Percentiles rank a stretch among this genome's conserved stretches.
Conservation (phyloP, 2,329 filamentous ascomycete species). For the Lasiodiplodia citricola region DNA sequence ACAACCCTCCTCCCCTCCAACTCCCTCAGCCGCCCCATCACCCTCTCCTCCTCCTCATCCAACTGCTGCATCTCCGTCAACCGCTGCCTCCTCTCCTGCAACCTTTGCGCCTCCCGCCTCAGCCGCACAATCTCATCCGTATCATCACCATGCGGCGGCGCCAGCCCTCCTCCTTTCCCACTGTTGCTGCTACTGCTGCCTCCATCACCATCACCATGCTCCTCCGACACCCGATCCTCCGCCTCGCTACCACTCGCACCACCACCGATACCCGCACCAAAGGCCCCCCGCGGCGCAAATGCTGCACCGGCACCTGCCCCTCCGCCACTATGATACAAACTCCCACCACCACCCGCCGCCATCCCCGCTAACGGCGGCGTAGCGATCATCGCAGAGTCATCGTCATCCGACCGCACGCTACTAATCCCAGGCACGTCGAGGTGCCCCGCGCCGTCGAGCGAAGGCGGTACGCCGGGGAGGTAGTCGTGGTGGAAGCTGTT, state of each 20-base stretch:
- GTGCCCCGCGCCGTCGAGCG: neutral
- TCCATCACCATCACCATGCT: neutral
- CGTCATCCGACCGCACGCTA: neutral
- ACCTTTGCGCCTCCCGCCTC: neutral
- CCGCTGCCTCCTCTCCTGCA: constrained; percentile 1
- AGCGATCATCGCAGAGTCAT: too few relatives aligned
- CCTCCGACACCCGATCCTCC: neutral
- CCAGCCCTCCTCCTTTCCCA: too few relatives aligned
- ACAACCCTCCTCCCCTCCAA: neutral
- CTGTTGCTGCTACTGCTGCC: too few relatives aligned
- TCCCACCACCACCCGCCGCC: too few relatives aligned
- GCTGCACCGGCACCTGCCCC: too few relatives aligned
- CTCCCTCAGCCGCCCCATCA: neutral
- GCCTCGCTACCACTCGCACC: neutral
- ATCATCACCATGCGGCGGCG: neutral
- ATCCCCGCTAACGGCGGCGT: too few relatives aligned
- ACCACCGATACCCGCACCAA: neutral
- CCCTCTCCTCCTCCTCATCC: constrained; percentile 12
- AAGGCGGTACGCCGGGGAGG: too few relatives aligned
- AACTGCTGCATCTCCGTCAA: constrained; percentile 11
- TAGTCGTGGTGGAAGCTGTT: too few relatives aligned
- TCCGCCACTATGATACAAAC: too few relatives aligned
- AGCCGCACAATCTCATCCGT: constrained; percentile 5
- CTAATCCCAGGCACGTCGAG: neutral
- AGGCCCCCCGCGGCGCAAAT: neutral